Evolutionary conservation across 345 rosid species (phyloP).

Genomic region (Eucalyptus grandis): DNA sequence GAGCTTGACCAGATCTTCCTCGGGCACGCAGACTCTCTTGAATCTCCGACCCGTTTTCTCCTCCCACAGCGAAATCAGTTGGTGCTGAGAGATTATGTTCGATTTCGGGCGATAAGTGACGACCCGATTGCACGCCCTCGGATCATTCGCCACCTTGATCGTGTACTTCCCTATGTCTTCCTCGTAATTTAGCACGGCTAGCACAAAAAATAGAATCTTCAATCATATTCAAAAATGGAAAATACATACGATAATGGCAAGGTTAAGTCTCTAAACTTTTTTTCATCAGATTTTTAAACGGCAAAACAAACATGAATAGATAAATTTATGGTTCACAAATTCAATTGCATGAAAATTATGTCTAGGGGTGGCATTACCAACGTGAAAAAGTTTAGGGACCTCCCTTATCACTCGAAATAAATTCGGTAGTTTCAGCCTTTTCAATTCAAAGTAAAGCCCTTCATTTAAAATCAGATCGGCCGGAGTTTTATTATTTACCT

Average conservation of each 20-base stretch:
- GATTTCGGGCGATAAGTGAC: slow-evolving; percentile 2
- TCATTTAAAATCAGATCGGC: not conserved
- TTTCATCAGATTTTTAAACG: not conserved
- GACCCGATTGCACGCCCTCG: slow-evolving; percentile 7
- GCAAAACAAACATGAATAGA: not conserved
- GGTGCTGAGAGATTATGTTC: slow-evolving; percentile 15
- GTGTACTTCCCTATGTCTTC: slow-evolving; percentile 26
- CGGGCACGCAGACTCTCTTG: slow-evolving; percentile 6
- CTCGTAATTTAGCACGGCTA: slow-evolving; percentile 31
- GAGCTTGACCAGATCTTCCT: slow-evolving; percentile 19
- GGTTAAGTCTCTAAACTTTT: not conserved
- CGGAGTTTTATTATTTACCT: not conserved
- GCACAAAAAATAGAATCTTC: not conserved
- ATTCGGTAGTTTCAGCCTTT: not conserved
- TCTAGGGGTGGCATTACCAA: not conserved
- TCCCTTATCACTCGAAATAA: not conserved
- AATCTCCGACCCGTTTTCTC: slow-evolving; percentile 16
- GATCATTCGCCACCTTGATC: slow-evolving; percentile 21
- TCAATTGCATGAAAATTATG: not conserved
- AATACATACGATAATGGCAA: not conserved
- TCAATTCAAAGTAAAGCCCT: not conserved
- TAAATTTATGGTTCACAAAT: not conserved
- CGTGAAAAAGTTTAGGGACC: not conserved
- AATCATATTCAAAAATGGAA: not conserved
- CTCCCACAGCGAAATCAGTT: slow-evolving; percentile 28